Evolutionary conservation across 257 asterid genomes (phyloP), one percentile per base, ranked within the genome.

Genomic region (Prunella vulgaris): DNA sequence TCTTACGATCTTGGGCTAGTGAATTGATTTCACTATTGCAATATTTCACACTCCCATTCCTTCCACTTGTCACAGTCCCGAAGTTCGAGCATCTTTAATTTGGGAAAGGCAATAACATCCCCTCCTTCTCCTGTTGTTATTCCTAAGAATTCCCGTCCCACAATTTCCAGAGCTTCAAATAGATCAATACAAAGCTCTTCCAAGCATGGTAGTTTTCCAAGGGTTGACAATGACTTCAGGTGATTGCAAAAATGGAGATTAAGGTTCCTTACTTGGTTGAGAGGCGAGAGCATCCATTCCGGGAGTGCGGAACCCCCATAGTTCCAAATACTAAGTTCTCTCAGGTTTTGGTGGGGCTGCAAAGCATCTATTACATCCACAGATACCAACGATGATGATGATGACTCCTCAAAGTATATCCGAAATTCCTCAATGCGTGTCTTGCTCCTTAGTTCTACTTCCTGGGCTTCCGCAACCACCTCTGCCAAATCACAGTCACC

Each of bases 81-180:
- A 14, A 71, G 70, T 4, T 0, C 14, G 51, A 76, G 56, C 17
- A 5, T 17, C 75, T 67, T 77, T 28, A 77, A 42, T 61, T 49
- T 71, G 3, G 81, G 77, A 62, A 77, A 77, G 17, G 21, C 30
- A 49, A 49, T 3, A 17, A 17, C 6, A 30, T 30, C 3, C 13
- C 10, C 44, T 37, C 18, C 10, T 59, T 10, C 46, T 28, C 2
- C 15, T 28, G 28, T 14, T 8, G 51, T 13, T 25, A 58, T 56
- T 27, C 81, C 81, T 63, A 68, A 30, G 18, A 78, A 70, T n/a
- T 78, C 73, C 5, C 38, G 22, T 4, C 77, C 79, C 22, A 78
- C 40, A 13, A 30, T 28, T 64, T 70, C 38, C 59, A 79, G 12
- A 2, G 48, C 66, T 25, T 25, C 28, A 3, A 25, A 25, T 25